Base-by-base conservation (phyloP, 1,284 basidiomycete species). In the Trichosporon asahii region DNA sequence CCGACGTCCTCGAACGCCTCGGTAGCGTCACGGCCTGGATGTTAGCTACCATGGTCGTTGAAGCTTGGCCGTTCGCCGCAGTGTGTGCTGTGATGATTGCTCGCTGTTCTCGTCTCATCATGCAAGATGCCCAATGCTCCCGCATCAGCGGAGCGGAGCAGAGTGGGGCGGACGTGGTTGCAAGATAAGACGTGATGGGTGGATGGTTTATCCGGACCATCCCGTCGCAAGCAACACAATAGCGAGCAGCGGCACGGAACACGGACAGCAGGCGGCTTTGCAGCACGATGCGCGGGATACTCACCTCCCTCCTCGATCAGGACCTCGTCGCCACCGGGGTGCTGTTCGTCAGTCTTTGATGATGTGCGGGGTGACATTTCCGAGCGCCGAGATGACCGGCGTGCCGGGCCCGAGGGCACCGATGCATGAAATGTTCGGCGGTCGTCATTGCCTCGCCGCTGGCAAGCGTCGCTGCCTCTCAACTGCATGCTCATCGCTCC, bases 1-100 rank as follows among this genome's bases (percentile, higher is more conserved):
- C 97, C 96, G 64, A 99, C 95, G 83, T 99, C 97, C 86, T 99
- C 97, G 80, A 99, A 99, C 12, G 96, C 94, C 83, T 99, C 97
- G 57, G 96, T 97, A 31, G 94, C 95, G 83, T 99, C 95, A 81
- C 91, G 90, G 77, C 91, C 81, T 79, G 74, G 25, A 14, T n/a
- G n/a, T 31, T n/a, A 61, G 57, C 27, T 18, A n/a, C n/a, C n/a
- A n/a, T n/a, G n/a, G n/a, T n/a, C n/a, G n/a, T n/a, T n/a, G n/a
- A n/a, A n/a, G n/a, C n/a, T n/a, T n/a, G n/a, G n/a, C n/a, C n/a
- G n/a, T n/a, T n/a, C n/a, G n/a, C n/a, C n/a, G n/a, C n/a, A n/a
- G n/a, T n/a, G n/a, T 29, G 12, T 15, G 55, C 49, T 23, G 29
- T 35, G 21, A n/a, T 35, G 2, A 9, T 9, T 3, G 46, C n/a